phyloP scores from a whole-genome alignment of 2,329 filamentous ascomycete species.

The Tympanopsis confertula region DNA sequence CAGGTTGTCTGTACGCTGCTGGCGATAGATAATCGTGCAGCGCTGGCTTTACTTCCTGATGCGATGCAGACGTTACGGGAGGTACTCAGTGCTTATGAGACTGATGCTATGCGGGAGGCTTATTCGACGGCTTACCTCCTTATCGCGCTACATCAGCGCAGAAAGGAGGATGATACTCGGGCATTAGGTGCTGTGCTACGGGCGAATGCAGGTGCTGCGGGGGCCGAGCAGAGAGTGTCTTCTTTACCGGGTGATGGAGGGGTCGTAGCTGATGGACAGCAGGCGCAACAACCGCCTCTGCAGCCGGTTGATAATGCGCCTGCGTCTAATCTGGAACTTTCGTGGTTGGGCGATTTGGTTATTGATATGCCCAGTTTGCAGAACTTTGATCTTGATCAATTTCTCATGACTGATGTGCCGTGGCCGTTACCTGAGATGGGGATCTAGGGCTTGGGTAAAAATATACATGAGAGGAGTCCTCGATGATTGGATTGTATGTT shows the following conservation, averaged over 20 bases:
- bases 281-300: no score
- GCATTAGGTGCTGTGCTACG: conserved; percentile 24
- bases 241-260: no score
- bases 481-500: no score
- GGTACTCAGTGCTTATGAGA: conserved; percentile 30
- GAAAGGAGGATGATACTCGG: conserved; percentile 30
- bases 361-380: conserved; percentile 29
- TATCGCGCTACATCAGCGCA: conserved; percentile 35
- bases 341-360: conserved; percentile 28
- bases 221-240: no score
- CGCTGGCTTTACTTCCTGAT: conserved; percentile 31
- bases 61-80: conserved; percentile 34
- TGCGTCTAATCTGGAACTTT: conserved; percentile 12
- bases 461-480: no score
- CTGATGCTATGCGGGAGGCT: conserved; percentile 35
- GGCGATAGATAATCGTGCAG: conserved; percentile 38
- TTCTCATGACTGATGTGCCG: conserved; percentile 13
- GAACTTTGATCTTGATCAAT: conserved; percentile 29
- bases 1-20: conserved; percentile 43
- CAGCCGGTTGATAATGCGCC: not conserved
- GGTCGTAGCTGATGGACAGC: no score
- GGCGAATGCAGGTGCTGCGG: conserved; percentile 12
- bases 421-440: no score
- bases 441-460: no score
- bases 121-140: conserved; percentile 40